A percentile compares a stretch with the other conserved stretches of the same genome.
Conservation (phyloP, 75 land plant species). For the Picea glauca region DNA sequence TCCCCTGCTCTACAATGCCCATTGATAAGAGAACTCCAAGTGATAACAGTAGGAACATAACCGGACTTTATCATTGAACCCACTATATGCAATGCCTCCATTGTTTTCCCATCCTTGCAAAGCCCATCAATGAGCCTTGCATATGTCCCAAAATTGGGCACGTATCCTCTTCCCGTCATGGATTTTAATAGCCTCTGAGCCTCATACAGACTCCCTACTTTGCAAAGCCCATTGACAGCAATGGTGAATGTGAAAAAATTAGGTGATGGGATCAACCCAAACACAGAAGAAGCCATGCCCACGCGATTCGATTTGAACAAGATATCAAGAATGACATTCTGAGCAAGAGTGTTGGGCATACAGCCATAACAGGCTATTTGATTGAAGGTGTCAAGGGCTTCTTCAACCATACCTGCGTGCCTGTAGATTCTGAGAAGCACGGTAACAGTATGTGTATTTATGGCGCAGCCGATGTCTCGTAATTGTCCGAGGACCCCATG, state of each 20-base stretch:
- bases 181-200: constrained; percentile 17
- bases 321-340: constrained; percentile 39
- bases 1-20: constrained; percentile 15
- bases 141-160: constrained; percentile 25
- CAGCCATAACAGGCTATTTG: constrained; percentile 35
- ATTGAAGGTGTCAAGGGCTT: constrained; percentile 29
- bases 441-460: constrained; percentile 35
- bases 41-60: constrained; percentile 14
- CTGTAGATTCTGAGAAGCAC: constrained; percentile 41
- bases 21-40: constrained; percentile 41
- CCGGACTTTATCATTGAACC: constrained; percentile 30
- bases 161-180: constrained; percentile 32
- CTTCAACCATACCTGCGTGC: constrained; percentile 27
- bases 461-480: constrained; percentile 25
- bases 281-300: constrained; percentile 17
- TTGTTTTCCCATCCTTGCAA: constrained; percentile 20
- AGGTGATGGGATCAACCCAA: constrained; percentile 17
- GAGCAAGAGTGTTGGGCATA: constrained; percentile 27
- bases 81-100: constrained; percentile 31
- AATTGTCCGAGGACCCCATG: constrained; percentile 23
- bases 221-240: constrained; percentile 29
- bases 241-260: constrained; percentile 44
- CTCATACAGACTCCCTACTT: constrained; percentile 18
- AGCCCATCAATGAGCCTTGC: constrained; percentile 26
- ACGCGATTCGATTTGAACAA: constrained; percentile 21